A percentile compares a stretch with the other conserved stretches of the same genome.
Conservation (phyloP, 2,329 filamentous ascomycete species). For the Dactylellina sp. region DNA sequence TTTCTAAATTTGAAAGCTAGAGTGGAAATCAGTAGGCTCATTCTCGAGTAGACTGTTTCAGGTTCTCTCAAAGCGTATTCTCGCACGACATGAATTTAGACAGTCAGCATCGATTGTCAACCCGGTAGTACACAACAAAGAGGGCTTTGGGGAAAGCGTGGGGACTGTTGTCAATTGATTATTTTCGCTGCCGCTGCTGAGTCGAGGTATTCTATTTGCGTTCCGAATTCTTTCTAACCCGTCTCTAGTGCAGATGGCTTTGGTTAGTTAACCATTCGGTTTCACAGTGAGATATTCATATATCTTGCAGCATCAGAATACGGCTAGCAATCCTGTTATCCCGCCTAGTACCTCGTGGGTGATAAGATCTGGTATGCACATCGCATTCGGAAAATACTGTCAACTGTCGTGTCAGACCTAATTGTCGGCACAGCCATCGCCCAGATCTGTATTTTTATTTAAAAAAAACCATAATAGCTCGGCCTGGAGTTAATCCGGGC, state of each 20-base stretch:
- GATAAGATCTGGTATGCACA: slow-evolving; percentile 45
- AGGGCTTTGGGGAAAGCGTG: slow-evolving; percentile 52
- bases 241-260: slow-evolving; percentile 19
- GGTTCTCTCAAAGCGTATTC: slow-evolving; percentile 19
- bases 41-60: slow-evolving; percentile 38
- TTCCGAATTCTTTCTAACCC: neutral
- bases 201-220: slow-evolving; percentile 5
- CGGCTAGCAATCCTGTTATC: slow-evolving; percentile 52
- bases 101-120: slow-evolving; percentile 25
- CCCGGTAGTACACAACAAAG: neutral
- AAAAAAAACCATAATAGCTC: neutral
- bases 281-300: slow-evolving; percentile 41
- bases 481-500: slow-evolving; percentile 14
- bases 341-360: slow-evolving; percentile 32
- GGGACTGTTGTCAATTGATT: neutral
- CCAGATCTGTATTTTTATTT: neutral
- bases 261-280: slow-evolving; percentile 18
- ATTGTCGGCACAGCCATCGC: slow-evolving; percentile 1
- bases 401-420: slow-evolving; percentile 39
- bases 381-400: slow-evolving; percentile 46
- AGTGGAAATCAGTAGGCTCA: slow-evolving; percentile 17
- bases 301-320: slow-evolving; percentile 18
- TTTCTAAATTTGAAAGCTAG: slow-evolving; percentile 44
- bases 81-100: slow-evolving; percentile 4
- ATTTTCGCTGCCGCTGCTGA: too few species aligned